A percentile compares a stretch with the other conserved stretches of the same genome.
Evolutionary conservation across 257 asterid genomes (phyloP).

Genomic region (Gardenia jasminoides): DNA sequence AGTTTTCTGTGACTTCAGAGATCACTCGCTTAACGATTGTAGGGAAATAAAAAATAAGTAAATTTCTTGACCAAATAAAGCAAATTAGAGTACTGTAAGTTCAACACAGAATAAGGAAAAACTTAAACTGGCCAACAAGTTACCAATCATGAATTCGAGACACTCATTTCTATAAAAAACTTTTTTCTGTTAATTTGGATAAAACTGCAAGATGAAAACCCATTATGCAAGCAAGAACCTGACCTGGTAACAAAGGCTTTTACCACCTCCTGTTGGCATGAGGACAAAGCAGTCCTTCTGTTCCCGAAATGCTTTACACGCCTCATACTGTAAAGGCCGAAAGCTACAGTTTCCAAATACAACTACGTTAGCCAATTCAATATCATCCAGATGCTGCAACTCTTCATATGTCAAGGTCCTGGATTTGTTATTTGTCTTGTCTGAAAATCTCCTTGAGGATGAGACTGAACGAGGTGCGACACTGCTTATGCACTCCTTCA

Average conservation of each 20-base stretch:
- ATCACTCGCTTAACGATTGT: neutral
- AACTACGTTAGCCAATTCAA: constrained; percentile 87
- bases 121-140: neutral
- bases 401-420: constrained; percentile 61
- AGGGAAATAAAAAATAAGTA: neutral
- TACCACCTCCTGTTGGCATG: constrained; percentile 99
- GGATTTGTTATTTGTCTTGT: constrained; percentile 24
- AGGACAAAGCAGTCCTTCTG: constrained; percentile 86
- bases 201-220: neutral
- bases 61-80: neutral
- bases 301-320: constrained; percentile 63
- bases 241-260: constrained; percentile 99
- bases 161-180: neutral
- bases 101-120: neutral
- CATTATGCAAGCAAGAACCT: constrained; percentile 21
- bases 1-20: neutral
- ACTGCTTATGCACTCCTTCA: constrained; percentile 48
- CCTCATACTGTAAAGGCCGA: constrained; percentile 84
- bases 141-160: neutral
- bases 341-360: constrained; percentile 81
- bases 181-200: neutral
- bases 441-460: constrained; percentile 34
- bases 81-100: neutral
- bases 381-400: constrained; percentile 70
- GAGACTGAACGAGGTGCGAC: constrained; percentile 46